phyloP scores from a whole-genome alignment of 805 yeast genomes.

The Candida dendrica region DNA sequence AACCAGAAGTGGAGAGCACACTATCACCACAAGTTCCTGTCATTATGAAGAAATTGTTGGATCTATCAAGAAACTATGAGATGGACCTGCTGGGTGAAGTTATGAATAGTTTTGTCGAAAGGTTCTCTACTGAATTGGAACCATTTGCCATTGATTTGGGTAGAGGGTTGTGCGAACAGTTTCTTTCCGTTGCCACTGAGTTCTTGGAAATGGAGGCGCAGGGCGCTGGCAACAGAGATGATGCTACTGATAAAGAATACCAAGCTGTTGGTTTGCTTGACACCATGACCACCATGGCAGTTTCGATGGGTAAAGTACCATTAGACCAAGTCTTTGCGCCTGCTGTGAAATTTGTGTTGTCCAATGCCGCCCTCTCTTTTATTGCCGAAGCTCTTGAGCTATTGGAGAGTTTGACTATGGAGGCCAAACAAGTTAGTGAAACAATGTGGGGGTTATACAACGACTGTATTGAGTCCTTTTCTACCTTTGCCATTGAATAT shows the following conservation, averaged over 20 bases:
- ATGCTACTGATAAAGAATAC: conserved; percentile 53
- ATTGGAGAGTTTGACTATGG: conserved; percentile 45
- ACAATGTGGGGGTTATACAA: conserved; percentile 46
- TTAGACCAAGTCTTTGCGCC: conserved; percentile 51
- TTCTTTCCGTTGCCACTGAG: conserved; percentile 48
- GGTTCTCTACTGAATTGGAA: conserved; percentile 76
- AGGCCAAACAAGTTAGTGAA: conserved; percentile 41
- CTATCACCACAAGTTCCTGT: conserved; percentile 68
- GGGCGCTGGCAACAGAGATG: conserved; percentile 17
- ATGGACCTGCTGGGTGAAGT: conserved; percentile 80
- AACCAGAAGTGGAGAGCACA: conserved; percentile 62
- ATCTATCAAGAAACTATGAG: conserved; percentile 73
- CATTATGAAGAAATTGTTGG: conserved; percentile 73
- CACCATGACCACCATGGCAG: conserved; percentile 66
- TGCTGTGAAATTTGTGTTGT: conserved; percentile 49
- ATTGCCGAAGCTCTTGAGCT: conserved; percentile 59
- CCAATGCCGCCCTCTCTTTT: conserved; percentile 52
- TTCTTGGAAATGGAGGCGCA: conserved; percentile 33
- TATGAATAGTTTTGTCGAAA: conserved; percentile 93
- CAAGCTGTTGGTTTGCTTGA: conserved; percentile 63
- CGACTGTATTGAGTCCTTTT: conserved; percentile 44
- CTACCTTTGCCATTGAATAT: conserved; percentile 52
- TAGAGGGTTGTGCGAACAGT: conserved; percentile 53
- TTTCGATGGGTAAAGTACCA: conserved; percentile 48
- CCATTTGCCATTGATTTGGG: conserved; percentile 77